These are phyloP conservation scores for Sechiopsis laciniata DNA, from an alignment of 306 rosid genomes.

Conservation along the genomic window DNA sequence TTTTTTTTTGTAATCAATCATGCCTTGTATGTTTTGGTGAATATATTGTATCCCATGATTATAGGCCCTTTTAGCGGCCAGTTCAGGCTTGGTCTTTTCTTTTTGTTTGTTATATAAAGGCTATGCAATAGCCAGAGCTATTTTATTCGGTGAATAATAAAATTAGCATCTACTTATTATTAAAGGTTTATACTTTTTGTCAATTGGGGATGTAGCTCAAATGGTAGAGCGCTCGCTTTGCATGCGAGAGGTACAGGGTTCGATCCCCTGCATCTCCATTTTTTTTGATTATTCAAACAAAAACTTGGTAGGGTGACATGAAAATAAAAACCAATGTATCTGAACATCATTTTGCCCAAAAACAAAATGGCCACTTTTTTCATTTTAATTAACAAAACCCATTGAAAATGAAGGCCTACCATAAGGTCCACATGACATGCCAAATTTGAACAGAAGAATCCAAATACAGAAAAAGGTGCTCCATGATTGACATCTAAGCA, in stretches of 20 bases:
- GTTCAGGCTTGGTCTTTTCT: not conserved
- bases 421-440: not conserved
- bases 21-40: too few species aligned
- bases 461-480: not conserved
- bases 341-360: not conserved
- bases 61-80: not conserved
- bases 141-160: not conserved
- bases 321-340: not conserved
- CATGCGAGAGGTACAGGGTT: slow-evolving; percentile 21
- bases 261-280: not conserved
- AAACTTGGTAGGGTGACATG: not conserved
- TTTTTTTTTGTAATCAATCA: too few species aligned
- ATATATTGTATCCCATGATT: not conserved
- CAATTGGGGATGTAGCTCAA: slow-evolving; percentile 80
- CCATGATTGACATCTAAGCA: not conserved
- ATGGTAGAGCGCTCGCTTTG: slow-evolving; percentile 93
- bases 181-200: rapidly evolving
- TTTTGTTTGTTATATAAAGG: not conserved
- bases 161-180: too few species aligned
- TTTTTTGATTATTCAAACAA: too few species aligned
- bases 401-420: not conserved
- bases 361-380: not conserved
- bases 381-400: not conserved
- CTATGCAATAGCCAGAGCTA: not conserved
- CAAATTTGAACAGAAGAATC: not conserved